phyloP scores from a whole-genome alignment of 2,329 filamentous ascomycete species.

The Lasiodiplodia sp. region DNA sequence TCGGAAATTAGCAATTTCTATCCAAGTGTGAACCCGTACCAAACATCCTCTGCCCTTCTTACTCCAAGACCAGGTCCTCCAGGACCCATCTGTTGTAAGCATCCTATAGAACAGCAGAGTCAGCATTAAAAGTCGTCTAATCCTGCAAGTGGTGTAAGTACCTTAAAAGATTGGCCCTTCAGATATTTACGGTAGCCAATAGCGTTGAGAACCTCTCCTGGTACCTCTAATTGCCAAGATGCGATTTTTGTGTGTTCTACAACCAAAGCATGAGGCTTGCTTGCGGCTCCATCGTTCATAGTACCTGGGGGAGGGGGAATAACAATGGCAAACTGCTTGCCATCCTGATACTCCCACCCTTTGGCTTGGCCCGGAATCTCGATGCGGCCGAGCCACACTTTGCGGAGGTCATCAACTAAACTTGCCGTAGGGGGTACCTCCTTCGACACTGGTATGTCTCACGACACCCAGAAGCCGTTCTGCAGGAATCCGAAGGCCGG shows the following conservation, averaged over 20 bases:
- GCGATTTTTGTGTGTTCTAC: background rate
- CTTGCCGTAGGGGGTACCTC: background rate
- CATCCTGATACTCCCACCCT: background rate
- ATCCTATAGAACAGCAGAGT: no score
- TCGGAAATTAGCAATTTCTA: no score
- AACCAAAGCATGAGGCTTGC: fast-evolving
- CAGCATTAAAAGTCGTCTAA: no score
- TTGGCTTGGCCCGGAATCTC: background rate
- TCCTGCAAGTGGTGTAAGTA: no score
- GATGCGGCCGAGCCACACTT: background rate
- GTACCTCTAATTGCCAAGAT: background rate
- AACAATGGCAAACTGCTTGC: background rate
- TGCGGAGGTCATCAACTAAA: background rate
- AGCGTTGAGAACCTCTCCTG: background rate
- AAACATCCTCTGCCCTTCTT: no score
- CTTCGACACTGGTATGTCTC: no score
- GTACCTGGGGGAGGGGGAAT: background rate
- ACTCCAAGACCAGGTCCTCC: no score
- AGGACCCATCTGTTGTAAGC: no score
- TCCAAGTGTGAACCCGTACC: no score
- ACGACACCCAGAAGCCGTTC: background rate
- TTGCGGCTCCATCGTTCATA: fast-evolving
- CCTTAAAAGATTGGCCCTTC: no score
- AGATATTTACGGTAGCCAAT: background rate
- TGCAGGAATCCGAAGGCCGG: background rate